These are phyloP conservation scores for Tylopilus intermedius DNA, from an alignment of 768 basidiomycete species.

Conservation along the genomic window DNA sequence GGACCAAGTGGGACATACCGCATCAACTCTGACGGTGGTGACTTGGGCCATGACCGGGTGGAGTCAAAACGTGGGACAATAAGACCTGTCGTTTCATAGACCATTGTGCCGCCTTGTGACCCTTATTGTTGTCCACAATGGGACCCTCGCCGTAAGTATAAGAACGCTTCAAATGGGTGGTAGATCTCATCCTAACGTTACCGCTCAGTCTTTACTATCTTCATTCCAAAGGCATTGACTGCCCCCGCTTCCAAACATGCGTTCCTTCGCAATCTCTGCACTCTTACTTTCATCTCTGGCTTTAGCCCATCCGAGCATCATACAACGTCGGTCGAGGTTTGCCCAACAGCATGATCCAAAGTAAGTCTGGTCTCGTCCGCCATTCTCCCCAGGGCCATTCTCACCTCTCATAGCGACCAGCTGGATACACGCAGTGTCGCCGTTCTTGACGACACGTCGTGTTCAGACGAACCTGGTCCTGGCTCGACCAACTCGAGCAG, in stretches of 20 bases:
- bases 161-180: slow-evolving; percentile 3
- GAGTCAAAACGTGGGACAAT: background rate
- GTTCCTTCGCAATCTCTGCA: slow-evolving; percentile 35
- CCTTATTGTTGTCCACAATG: background rate
- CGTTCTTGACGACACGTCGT: slow-evolving; percentile 24
- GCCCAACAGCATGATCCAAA: slow-evolving; percentile 36
- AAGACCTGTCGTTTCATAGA: too few relatives aligned
- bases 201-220: background rate
- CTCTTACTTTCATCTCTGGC: slow-evolving; percentile 25
- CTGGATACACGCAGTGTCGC: slow-evolving; percentile 37
- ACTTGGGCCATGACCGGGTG: slow-evolving; percentile 14
- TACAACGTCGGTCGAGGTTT: slow-evolving; percentile 27
- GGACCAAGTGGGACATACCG: slow-evolving; percentile 35
- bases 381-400: background rate
- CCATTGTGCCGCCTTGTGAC: background rate
- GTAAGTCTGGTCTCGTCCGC: slow-evolving; percentile 23
- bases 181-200: background rate
- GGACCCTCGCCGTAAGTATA: slow-evolving; percentile 10
- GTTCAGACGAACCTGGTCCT: slow-evolving; percentile 2
- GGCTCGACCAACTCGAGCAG: slow-evolving; percentile 17
- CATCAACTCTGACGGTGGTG: slow-evolving; percentile 41
- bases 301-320: slow-evolving; percentile 35
- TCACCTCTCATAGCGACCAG: slow-evolving; percentile 18
- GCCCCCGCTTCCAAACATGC: slow-evolving; percentile 28
- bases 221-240: slow-evolving; percentile 22